Conservation (phyloP, 306 rosid genomes). For the Lithocarpus polystachyus region DNA sequence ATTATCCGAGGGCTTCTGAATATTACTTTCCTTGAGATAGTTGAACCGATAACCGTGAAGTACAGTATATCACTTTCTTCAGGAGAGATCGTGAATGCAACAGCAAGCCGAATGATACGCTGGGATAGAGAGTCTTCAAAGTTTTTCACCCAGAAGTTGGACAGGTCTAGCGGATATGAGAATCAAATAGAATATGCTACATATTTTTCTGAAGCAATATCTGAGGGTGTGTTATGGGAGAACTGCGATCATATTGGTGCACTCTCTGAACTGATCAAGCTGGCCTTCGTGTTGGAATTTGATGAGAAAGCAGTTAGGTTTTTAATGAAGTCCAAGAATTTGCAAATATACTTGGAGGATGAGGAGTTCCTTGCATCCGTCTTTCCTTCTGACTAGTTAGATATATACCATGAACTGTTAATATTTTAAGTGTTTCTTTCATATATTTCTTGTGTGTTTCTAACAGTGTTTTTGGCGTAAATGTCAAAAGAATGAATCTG, state of each 20-base stretch:
- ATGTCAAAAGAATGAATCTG: too few relatives aligned
- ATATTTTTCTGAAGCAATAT: conserved; percentile 51
- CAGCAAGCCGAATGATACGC: conserved; percentile 34
- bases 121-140: conserved; percentile 40
- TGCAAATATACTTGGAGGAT: conserved; percentile 62
- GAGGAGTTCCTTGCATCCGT: conserved; percentile 43
- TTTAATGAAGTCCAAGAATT: conserved; percentile 61
- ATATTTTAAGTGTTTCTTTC: neutral
- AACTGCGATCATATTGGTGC: conserved; percentile 39
- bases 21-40: conserved; percentile 35
- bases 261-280: conserved; percentile 56
- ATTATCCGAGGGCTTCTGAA: conserved; percentile 46
- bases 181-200: conserved; percentile 42
- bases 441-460: neutral
- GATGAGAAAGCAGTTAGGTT: conserved; percentile 46
- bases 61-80: conserved; percentile 40
- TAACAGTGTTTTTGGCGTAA: neutral
- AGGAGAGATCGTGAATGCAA: conserved; percentile 25
- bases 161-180: conserved; percentile 13
- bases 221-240: conserved; percentile 52
- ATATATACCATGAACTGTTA: neutral
- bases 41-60: conserved; percentile 40
- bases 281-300: conserved; percentile 54
- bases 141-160: conserved; percentile 38
- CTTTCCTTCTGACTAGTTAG: conserved; percentile 30